Evolutionary conservation across 1,284 basidiomycete species (phyloP), one percentile per base, ranked within the genome.

Genomic region (Sanghuangporus sanghuang): DNA sequence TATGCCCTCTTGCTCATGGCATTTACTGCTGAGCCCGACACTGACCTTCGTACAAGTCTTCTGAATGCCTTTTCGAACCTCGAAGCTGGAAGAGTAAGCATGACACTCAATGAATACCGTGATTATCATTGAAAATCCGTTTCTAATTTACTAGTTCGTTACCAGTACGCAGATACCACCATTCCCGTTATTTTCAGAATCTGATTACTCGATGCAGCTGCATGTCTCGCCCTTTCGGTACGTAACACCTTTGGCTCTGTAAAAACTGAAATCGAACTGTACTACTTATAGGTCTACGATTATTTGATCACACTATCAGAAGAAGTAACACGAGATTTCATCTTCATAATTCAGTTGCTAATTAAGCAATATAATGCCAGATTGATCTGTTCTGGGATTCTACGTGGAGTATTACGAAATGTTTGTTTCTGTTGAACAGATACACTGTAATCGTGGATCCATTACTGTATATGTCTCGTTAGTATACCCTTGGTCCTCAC

Each of bases 351-450:
- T 12, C 35, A n/a, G 16, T 16, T 32, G 32, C 12, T 23, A 18
- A 14, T 44, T 23, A 56, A 56, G 40, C 21, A 23, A n/a, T n/a
- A 39, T 6, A n/a, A 3, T 8, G n/a, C 21, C n/a, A 56, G 54
- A 23, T 56, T 39, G 35, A 56, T 14, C 40, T 56, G 36, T 32
- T 56, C 36, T 56, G 54, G 54, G 18, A 23, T 21, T n/a, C 7
- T 38, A 21, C 38, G 27, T 56, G 54, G 54, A 56, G 54, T 36
- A 44, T 56, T 11, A 44, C 54, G 38, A 56, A 56, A 56, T 56
- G 36, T n/a, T 38, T 56, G 40, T 56, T 56, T 35, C 11, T 56
- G 5, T n/a, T 56, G 40, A 56, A 56, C 54, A 14, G 54, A 36
- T 56, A 56, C n/a, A 21, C 40, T 1, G 36, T 56, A 35, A 38